Evolutionary conservation across 345 rosid genomes (phyloP).

Genomic region (Hevea brasiliensis): DNA sequence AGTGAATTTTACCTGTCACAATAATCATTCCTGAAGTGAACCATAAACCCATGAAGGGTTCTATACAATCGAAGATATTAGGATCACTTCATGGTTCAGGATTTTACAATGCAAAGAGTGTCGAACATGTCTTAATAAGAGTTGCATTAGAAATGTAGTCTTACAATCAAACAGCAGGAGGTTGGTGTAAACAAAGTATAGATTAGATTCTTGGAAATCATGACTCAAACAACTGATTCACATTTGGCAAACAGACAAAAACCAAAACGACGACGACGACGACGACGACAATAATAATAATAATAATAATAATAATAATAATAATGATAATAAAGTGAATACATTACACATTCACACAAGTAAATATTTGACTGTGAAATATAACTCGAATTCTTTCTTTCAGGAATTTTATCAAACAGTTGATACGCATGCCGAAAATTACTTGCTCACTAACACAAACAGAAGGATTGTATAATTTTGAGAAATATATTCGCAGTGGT

Average conservation of each 20-base stretch:
- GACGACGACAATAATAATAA: no score
- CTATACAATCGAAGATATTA: no score
- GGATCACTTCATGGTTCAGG: not conserved
- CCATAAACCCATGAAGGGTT: not conserved
- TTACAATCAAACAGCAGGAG: not conserved
- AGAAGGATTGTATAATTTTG: not conserved
- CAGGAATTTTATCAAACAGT: not conserved
- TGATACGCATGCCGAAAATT: not conserved
- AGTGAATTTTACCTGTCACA: no score
- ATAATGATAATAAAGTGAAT: no score
- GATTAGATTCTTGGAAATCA: no score
- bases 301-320: no score
- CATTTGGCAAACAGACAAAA: not conserved
- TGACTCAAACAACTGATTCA: not conserved
- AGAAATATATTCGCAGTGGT: no score
- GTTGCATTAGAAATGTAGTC: not conserved
- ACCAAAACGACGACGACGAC: not conserved
- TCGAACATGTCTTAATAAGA: no score
- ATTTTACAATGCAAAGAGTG: not conserved
- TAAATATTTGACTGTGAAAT: no score
- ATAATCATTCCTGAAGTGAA: not conserved
- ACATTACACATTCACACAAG: no score
- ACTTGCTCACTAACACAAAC: not conserved
- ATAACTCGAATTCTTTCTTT: not conserved
- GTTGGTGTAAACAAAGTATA: not conserved